phyloP scores from a whole-genome alignment of 1,284 basidiomycete genomes.

The Puccinia horiana region DNA sequence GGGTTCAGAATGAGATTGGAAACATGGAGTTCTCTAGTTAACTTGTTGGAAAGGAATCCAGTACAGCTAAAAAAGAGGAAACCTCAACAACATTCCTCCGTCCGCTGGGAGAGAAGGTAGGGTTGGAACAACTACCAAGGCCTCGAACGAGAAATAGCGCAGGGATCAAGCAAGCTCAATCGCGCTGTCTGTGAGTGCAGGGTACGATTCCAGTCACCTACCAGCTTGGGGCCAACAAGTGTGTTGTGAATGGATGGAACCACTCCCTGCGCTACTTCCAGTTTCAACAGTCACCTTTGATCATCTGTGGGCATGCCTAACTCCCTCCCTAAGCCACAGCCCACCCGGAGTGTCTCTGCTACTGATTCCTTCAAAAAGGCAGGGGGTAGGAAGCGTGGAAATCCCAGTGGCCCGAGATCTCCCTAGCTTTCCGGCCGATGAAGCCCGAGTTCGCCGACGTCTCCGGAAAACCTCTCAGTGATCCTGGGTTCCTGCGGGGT shows the following conservation, averaged over 20 bases:
- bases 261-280: neutral
- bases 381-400: neutral
- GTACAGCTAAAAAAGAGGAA: neutral
- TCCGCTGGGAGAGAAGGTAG: neutral
- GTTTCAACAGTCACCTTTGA: neutral
- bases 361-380: neutral
- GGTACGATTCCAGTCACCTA: neutral
- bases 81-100: neutral
- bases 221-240: neutral
- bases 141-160: neutral
- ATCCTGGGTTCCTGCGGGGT: too few species aligned
- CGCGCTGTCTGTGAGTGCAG: constrained; percentile 1
- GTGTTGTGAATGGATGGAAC: neutral
- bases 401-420: too few species aligned
- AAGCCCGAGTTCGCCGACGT: too few species aligned
- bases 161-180: constrained; percentile 8
- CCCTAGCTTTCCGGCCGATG: too few species aligned
- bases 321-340: neutral
- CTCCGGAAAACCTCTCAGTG: too few species aligned
- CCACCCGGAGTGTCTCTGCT: neutral
- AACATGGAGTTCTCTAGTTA: neutral
- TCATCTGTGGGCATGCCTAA: neutral
- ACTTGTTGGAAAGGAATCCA: neutral
- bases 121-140: constrained; percentile 8
- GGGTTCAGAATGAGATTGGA: neutral